Percentiles rank a stretch among this genome's conserved stretches.
phyloP scores from a whole-genome alignment of 2,329 filamentous ascomycete genomes.

The Shiraia bambusicola region DNA sequence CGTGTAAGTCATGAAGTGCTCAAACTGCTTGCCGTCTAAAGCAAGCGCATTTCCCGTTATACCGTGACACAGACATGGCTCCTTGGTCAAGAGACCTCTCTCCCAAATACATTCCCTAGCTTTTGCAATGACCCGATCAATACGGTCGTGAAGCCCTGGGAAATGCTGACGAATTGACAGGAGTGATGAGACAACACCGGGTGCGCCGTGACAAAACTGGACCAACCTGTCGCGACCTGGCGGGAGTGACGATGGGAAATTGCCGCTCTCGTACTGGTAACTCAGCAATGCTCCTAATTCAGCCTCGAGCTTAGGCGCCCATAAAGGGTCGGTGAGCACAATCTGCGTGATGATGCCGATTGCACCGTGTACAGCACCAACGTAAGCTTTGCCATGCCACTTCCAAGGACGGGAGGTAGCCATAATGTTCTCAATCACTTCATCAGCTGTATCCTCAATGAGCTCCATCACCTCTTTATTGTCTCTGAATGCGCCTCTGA shows the following conservation, averaged over 20 bases:
- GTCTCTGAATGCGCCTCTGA: constrained; percentile 58
- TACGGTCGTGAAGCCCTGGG: constrained; percentile 54
- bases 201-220: constrained; percentile 68
- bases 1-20: constrained; percentile 61
- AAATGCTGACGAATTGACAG: constrained; percentile 59
- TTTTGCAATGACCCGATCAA: constrained; percentile 55
- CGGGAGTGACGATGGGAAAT: constrained; percentile 61
- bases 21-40: constrained; percentile 51
- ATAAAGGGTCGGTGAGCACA: constrained; percentile 58
- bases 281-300: constrained; percentile 59
- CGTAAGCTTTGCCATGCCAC: constrained; percentile 64
- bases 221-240: constrained; percentile 55
- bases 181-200: constrained; percentile 63
- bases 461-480: constrained; percentile 54
- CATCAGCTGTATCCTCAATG: constrained; percentile 56
- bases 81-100: constrained; percentile 62
- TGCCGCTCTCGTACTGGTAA: constrained; percentile 62
- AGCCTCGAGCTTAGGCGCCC: constrained; percentile 56
- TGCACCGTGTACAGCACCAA: constrained; percentile 68
- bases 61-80: constrained; percentile 66
- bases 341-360: constrained; percentile 72
- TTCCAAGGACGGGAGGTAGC: constrained; percentile 59
- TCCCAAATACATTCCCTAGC: constrained; percentile 58
- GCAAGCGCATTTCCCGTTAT: constrained; percentile 65
- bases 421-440: constrained; percentile 63